These are phyloP conservation scores for Fusarium fracticaudum DNA, from an alignment of 2,329 filamentous ascomycete species.

Conservation along the genomic window DNA sequence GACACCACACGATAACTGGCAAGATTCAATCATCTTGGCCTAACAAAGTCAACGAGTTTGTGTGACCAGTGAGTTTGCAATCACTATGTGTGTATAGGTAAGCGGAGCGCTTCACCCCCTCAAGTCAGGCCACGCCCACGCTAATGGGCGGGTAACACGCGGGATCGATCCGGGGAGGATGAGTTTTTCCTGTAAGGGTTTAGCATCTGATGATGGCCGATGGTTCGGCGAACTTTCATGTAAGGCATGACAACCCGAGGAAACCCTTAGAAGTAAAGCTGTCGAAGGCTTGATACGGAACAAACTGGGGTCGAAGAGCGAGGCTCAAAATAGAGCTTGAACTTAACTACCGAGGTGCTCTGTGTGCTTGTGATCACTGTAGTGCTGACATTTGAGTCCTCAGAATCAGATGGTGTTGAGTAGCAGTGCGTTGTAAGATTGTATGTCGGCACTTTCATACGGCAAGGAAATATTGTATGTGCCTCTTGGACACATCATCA, in stretches of 20 bases:
- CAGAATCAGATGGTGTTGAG: neutral
- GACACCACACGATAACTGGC: neutral
- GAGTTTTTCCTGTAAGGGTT: slow-evolving; percentile 21
- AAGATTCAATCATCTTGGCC: neutral
- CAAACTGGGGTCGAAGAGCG: neutral
- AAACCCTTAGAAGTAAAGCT: neutral
- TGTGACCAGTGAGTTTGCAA: neutral
- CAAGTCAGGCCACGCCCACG: slow-evolving; percentile 7
- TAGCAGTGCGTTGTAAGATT: neutral
- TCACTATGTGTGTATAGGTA: neutral
- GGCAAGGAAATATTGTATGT: neutral
- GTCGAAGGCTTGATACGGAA: neutral
- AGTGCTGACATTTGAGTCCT: neutral
- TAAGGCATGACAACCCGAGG: neutral
- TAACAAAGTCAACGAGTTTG: neutral
- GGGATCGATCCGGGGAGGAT: slow-evolving; percentile 38
- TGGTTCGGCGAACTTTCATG: slow-evolving; percentile 21
- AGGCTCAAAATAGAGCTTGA: neutral
- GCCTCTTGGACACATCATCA: neutral
- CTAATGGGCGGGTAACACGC: slow-evolving; percentile 38
- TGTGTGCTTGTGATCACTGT: neutral
- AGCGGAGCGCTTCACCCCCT: slow-evolving; percentile 2
- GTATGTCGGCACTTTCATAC: neutral
- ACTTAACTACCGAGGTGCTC: slow-evolving; percentile 5
- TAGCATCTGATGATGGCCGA: slow-evolving; percentile 25